Base-by-base conservation (phyloP, 768 basidiomycete species). In the Leccinum longicurvipes region DNA sequence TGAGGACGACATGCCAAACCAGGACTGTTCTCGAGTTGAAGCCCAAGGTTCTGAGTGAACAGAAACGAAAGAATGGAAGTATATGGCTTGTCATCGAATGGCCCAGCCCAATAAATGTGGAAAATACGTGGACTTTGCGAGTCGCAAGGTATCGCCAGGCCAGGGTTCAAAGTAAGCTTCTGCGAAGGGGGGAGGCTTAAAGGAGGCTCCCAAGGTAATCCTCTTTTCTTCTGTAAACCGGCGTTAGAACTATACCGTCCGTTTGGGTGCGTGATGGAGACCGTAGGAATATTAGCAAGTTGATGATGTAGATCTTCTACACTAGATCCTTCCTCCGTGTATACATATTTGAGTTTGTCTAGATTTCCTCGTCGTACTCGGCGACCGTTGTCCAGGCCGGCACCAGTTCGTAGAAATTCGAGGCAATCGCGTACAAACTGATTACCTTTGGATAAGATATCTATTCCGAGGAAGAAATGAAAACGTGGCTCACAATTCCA, bases 91-190 rank as follows among this genome's bases (percentile, higher is more conserved):
- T 98, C 94, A 19, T 93, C 94, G 76, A 98, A 96, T 1, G 93
- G 86, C 0, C 94, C 93, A 1, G 93, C 92, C 93, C 94, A 97
- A 78, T 95, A 97, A 86, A 96, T 87, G 73, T 97, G 94, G 78
- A 91, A 96, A 5, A 95, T 69, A 21, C 89, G 81, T 2, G 91
- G 91, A 67, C 89, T 87, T 53, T 89, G 84, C 0, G 76, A 67
- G 51, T 91, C 86, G 74, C 95, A 97, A 1, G 84, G 77, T 3
- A 39, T 62, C 42, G 56, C 73, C 55, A 74, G 54, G 70, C 75
- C 46, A 60, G 67, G 76, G 63, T 69, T 74, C 67, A 63, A 70
- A 59, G 80, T 77, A 44, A 77, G 75, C 44, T 77, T 72, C 17
- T 79, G 73, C 5, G 77, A 67, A 2, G 75, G 62, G 1, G 81